phyloP scores from a whole-genome alignment of 73 alveolate genomes.

The Symbiodinium natans region DNA sequence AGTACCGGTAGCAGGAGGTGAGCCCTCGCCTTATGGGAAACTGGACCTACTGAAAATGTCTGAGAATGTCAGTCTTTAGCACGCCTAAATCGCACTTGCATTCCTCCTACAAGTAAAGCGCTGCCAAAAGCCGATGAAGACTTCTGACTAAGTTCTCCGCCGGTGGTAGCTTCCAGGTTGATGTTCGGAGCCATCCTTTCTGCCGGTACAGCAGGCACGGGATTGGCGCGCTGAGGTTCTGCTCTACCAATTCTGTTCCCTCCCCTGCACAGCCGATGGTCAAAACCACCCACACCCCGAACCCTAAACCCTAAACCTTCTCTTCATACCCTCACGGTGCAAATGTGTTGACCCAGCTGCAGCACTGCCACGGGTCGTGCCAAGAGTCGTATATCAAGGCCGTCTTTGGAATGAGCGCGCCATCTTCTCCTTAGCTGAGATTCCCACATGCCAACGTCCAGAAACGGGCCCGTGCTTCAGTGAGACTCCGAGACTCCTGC shows the following conservation, averaged over 20 bases:
- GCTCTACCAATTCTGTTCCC: too few relatives aligned
- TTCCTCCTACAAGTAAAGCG: too few relatives aligned
- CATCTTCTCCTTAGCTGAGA: conserved; percentile 33
- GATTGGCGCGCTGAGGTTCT: not conserved
- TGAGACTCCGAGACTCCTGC: not conserved
- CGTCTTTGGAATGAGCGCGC: conserved; percentile 59
- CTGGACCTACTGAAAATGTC: too few relatives aligned
- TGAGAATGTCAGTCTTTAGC: too few relatives aligned
- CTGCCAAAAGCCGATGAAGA: too few relatives aligned
- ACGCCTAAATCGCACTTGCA: too few relatives aligned
- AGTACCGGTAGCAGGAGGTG: conserved; percentile 86
- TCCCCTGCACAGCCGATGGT: too few relatives aligned
- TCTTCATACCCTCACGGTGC: not conserved
- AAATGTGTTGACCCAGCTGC: not conserved
- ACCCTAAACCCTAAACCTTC: too few relatives aligned
- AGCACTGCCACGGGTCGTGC: not conserved
- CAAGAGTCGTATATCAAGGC: conserved; percentile 50
- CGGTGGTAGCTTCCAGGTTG: conserved; percentile 91
- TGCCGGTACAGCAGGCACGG: not conserved
- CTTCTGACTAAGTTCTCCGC: not conserved
- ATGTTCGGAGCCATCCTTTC: conserved; percentile 75
- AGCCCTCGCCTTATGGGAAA: conserved; percentile 45
- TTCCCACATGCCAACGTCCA: not conserved
- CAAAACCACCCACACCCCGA: too few relatives aligned
- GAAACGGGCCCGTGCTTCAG: not conserved